Evolutionary conservation across 108 stramenopile genomes (phyloP).

Genomic region (Pinguiococcus pyrenoidosus): DNA sequence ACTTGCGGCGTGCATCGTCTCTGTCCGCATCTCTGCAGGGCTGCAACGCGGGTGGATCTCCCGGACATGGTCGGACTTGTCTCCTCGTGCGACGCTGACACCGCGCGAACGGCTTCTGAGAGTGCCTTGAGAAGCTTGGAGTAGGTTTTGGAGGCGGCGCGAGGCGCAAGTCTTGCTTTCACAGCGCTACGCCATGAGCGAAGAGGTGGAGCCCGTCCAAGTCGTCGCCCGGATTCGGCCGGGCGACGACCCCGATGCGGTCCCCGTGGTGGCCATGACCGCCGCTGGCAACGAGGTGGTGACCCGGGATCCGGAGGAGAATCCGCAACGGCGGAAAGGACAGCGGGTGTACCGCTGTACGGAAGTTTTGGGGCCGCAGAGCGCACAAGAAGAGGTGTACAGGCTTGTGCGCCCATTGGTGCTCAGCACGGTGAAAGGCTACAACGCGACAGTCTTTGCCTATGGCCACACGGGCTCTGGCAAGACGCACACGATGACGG

Average conservation of each 20-base stretch:
- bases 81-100: too few species aligned
- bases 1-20: too few species aligned
- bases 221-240: constrained; percentile 14
- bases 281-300: constrained; percentile 3
- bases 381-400: constrained; percentile 30
- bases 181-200: too few species aligned
- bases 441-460: constrained; percentile 78
- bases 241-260: not conserved
- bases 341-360: too few species aligned
- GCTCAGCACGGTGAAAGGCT: constrained; percentile 62
- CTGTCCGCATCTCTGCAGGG: too few species aligned
- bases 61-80: too few species aligned
- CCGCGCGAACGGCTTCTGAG: too few species aligned
- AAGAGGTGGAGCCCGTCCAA: constrained; percentile 5
- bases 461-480: constrained; percentile 67
- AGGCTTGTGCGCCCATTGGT: constrained; percentile 26
- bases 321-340: too few species aligned
- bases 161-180: too few species aligned
- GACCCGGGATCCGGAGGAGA: not conserved
- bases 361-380: constrained; percentile 14
- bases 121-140: too few species aligned
- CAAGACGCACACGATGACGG: constrained; percentile 39
- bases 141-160: too few species aligned
- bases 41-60: too few species aligned
- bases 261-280: not conserved